phyloP scores from a whole-genome alignment of 148 eudicot genomes.

The Oxyria digyna region DNA sequence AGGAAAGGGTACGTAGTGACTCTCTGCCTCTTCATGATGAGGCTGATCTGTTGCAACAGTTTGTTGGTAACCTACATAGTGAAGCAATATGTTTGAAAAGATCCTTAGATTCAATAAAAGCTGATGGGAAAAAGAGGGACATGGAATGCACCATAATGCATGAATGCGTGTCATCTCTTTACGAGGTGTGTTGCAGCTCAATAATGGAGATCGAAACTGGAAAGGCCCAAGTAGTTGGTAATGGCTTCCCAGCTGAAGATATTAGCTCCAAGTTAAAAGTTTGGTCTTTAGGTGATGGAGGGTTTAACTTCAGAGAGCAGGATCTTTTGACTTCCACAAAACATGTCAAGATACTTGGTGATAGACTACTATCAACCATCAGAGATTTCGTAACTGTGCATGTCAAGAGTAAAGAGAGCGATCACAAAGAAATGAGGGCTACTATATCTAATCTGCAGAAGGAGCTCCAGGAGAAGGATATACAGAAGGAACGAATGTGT shows the following conservation, averaged over 20 bases:
- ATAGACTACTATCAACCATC: conserved; percentile 34
- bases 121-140: conserved; percentile 46
- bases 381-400: conserved; percentile 31
- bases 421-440: conserved; percentile 51
- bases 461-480: conserved; percentile 81
- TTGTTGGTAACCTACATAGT: conserved; percentile 22
- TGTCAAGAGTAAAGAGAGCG: conserved; percentile 31
- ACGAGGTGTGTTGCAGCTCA: conserved; percentile 53
- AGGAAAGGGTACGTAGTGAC: conserved; percentile 35
- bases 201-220: conserved; percentile 47
- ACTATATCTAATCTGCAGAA: conserved; percentile 51
- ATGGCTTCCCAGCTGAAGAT: conserved; percentile 26
- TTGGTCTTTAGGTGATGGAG: conserved; percentile 24
- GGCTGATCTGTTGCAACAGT: conserved; percentile 25
- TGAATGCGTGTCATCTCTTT: conserved; percentile 41
- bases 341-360: conserved; percentile 27
- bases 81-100: conserved; percentile 37
- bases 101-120: conserved; percentile 32
- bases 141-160: conserved; percentile 29
- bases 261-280: conserved; percentile 20
- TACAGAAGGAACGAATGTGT: conserved; percentile 60
- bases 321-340: conserved; percentile 29
- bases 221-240: conserved; percentile 34
- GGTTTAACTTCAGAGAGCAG: conserved; percentile 15
- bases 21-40: conserved; percentile 31